These are phyloP conservation scores for Geotrichum aggregatum DNA, from an alignment of 1,139 yeast species.

Conservation along the genomic window DNA sequence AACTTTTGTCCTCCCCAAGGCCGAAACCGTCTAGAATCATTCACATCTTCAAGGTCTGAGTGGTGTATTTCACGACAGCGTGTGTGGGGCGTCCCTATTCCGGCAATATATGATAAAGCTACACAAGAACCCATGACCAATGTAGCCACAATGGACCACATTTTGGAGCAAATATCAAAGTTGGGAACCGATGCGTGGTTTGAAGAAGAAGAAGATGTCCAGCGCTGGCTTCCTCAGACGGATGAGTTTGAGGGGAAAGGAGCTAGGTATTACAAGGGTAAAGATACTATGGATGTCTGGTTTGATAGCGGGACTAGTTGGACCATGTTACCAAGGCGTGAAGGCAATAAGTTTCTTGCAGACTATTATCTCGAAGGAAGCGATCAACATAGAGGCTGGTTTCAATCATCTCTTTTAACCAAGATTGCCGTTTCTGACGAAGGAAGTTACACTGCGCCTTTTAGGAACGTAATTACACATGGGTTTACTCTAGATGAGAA, in stretches of 20 bases:
- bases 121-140: constrained; percentile 59
- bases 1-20: constrained; percentile 73
- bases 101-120: constrained; percentile 63
- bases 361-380: constrained; percentile 90
- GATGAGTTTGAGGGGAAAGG: constrained; percentile 41
- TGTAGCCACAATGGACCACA: constrained; percentile 48
- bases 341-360: constrained; percentile 45
- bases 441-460: constrained; percentile 52
- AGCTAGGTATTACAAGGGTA: constrained; percentile 53
- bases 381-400: constrained; percentile 99
- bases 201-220: constrained; percentile 47
- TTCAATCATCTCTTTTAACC: constrained; percentile 86
- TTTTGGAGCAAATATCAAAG: constrained; percentile 51
- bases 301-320: constrained; percentile 96
- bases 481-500: constrained; percentile 87
- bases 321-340: constrained; percentile 52
- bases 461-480: constrained; percentile 73
- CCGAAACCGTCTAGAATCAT: constrained; percentile 61
- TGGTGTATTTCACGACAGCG: constrained; percentile 98
- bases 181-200: constrained; percentile 81
- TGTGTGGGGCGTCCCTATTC: constrained; percentile 98
- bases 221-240: constrained; percentile 66
- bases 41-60: constrained; percentile 73
- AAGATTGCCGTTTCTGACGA: constrained; percentile 51
- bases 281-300: constrained; percentile 98